Evolutionary conservation across 2,329 filamentous ascomycete species (phyloP).

Genomic region (Lecanoromycetidae sp.): DNA sequence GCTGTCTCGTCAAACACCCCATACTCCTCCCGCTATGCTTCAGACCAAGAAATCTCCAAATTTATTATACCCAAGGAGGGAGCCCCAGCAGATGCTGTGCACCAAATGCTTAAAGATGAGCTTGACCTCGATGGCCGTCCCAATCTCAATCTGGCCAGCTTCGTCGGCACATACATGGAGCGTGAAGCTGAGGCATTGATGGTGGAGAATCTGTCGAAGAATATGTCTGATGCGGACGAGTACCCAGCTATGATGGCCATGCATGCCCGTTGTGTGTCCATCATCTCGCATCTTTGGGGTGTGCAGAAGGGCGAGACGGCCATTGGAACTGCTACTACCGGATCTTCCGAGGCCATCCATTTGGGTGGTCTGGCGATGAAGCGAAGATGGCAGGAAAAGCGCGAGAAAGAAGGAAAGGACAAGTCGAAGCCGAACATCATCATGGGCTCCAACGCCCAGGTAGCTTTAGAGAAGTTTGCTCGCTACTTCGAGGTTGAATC

Average conservation of each 20-base stretch:
- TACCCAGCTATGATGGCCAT: conserved; percentile 50
- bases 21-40: conserved; percentile 26
- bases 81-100: conserved; percentile 45
- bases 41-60: conserved; percentile 25
- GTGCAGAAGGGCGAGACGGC: conserved; percentile 50
- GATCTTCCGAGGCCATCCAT: conserved; percentile 59
- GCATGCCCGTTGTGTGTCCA: conserved; percentile 56
- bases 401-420: conserved; percentile 49
- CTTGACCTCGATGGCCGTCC: conserved; percentile 54
- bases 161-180: conserved; percentile 63
- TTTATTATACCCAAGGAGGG: conserved; percentile 25
- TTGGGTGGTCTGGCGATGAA: conserved; percentile 63
- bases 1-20: conserved; percentile 22
- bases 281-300: conserved; percentile 56
- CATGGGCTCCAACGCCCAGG: conserved; percentile 63
- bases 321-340: conserved; percentile 57
- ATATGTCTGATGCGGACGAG: conserved; percentile 58
- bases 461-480: conserved; percentile 61
- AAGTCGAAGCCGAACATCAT: conserved; percentile 56
- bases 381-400: conserved; percentile 57
- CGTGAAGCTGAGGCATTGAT: conserved; percentile 52
- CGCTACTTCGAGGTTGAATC: conserved; percentile 63
- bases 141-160: conserved; percentile 56
- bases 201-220: conserved; percentile 57
- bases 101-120: conserved; percentile 53